Base-by-base conservation (phyloP, 2,329 filamentous ascomycete species). In the Chaetomium globosum region DNA sequence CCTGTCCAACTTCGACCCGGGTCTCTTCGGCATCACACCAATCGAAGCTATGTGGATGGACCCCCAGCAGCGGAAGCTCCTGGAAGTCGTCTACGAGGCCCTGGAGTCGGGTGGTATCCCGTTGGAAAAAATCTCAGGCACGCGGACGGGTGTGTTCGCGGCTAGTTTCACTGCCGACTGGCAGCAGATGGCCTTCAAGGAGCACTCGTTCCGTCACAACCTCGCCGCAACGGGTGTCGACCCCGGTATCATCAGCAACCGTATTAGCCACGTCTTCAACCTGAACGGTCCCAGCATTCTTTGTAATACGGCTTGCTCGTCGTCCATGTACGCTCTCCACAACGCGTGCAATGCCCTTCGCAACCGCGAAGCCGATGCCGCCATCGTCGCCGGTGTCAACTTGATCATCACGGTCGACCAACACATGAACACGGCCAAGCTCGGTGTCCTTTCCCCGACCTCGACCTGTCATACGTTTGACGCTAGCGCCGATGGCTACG, bases 391-490 rank as follows among this genome's bases (percentile, higher is more conserved):
- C n/a, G 43, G 39, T 5, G 43, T 23, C 30, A 59, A 59, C 56
- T 7, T 59, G 21, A 49, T 49, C 43, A 49, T 59, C 39, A 59
- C 54, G 10, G 30, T 33, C 7, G 36, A 26, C 12, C 43, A 23
- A 43, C 43, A 28, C 57, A 60, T 52, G 10, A 31, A 28, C 5
- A 54, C 21, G 49, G n/a, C 49, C 31, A 26, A 36, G n/a, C 31
- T 28, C 1, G 48, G 58, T 5, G 43, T 43, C 12, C 52, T 63
- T 16, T 51, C 61, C 4, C 61, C 30, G 1, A 26, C 28, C 5
- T 55, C 26, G 6, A 31, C 23, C 9, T 75, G 75, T 39, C 70
- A 73, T 28, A 75, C 73, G 0, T 75, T 75, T 28, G 71, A 75
- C 54, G 67, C 31, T 2, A 59, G 51, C 5, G 74, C 73, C 9